phyloP scores from a whole-genome alignment of 2,329 filamentous ascomycete genomes.

The Mariannaea sp. region DNA sequence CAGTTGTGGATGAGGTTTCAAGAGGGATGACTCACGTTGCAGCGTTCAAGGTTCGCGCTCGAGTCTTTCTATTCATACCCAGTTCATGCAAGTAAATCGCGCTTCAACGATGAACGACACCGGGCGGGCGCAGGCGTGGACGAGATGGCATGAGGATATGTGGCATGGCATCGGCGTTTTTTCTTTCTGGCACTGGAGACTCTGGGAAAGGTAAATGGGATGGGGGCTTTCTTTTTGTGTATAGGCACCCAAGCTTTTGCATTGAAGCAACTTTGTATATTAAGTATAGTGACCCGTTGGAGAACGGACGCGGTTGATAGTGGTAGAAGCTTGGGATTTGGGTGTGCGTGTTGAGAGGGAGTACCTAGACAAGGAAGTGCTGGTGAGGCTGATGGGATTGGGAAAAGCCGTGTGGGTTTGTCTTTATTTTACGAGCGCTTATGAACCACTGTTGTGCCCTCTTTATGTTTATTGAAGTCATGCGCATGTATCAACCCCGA shows the following conservation, averaged over 20 bases:
- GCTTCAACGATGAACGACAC: neutral
- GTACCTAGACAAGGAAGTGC: slow-evolving; percentile 20
- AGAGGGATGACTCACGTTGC: neutral
- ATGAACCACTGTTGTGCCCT: neutral
- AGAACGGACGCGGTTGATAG: slow-evolving; percentile 4
- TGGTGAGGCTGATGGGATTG: slow-evolving; percentile 6
- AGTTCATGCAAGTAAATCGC: neutral
- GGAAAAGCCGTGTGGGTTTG: neutral
- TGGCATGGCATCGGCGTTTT: slow-evolving; percentile 45
- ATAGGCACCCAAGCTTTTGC: slow-evolving; percentile 32
- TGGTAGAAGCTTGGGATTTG: slow-evolving; percentile 1
- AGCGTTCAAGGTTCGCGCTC: neutral
- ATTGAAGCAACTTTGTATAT: slow-evolving; percentile 32
- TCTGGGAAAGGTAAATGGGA: neutral
- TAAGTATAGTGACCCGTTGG: slow-evolving; percentile 19
- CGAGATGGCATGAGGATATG: slow-evolving; percentile 37
- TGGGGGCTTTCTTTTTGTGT: slow-evolving; percentile 27
- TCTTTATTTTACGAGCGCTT: neutral
- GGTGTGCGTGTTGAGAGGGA: too few species aligned
- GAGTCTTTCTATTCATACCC: neutral
- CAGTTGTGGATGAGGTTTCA: neutral
- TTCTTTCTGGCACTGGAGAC: slow-evolving; percentile 18
- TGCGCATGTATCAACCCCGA: neutral
- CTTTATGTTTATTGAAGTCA: neutral
- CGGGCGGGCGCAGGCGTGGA: slow-evolving; percentile 5